Evolutionary conservation across 192 early-diverging fungal genomes (phyloP).

Genomic region (Geranomyces michiganensis): DNA sequence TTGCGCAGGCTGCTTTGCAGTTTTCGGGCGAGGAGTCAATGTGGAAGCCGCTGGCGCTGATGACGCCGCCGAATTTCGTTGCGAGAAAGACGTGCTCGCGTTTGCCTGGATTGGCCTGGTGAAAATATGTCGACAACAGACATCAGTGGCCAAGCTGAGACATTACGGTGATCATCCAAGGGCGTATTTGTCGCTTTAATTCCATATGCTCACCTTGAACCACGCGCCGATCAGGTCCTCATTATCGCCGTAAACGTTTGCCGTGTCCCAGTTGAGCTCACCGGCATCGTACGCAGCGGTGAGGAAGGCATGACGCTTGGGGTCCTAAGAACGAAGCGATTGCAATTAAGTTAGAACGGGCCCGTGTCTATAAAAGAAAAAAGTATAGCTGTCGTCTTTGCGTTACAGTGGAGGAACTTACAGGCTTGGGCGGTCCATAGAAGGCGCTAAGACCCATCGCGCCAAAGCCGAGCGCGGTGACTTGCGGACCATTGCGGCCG

Average conservation of each 20-base stretch:
- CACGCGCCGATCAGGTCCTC: constrained; percentile 57
- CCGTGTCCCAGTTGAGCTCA: constrained; percentile 63
- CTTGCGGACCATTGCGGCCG: constrained; percentile 43
- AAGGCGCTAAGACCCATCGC: constrained; percentile 49
- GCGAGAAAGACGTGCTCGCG: constrained; percentile 60
- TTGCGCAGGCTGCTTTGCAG: constrained; percentile 49
- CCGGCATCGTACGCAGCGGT: constrained; percentile 51
- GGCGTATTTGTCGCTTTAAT: neutral
- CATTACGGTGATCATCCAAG: too few species aligned
- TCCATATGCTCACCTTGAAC: constrained; percentile 39
- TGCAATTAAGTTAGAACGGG: constrained; percentile 32
- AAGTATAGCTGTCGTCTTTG: too few species aligned
- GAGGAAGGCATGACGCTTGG: constrained; percentile 37
- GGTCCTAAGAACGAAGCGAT: too few species aligned
- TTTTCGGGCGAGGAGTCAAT: constrained; percentile 54
- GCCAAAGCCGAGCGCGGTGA: constrained; percentile 47
- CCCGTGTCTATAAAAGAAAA: neutral
- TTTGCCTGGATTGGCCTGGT: constrained; percentile 5
- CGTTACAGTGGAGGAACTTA: neutral
- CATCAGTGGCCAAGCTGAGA: too few species aligned
- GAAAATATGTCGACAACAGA: too few species aligned
- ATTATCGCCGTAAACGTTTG: constrained; percentile 60
- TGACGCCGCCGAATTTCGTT: constrained; percentile 62
- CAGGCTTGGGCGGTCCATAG: constrained; percentile 33
- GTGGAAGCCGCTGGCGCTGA: constrained; percentile 5